Base-by-base conservation (phyloP, 805 yeast species). In the Candida bentonensis region DNA sequence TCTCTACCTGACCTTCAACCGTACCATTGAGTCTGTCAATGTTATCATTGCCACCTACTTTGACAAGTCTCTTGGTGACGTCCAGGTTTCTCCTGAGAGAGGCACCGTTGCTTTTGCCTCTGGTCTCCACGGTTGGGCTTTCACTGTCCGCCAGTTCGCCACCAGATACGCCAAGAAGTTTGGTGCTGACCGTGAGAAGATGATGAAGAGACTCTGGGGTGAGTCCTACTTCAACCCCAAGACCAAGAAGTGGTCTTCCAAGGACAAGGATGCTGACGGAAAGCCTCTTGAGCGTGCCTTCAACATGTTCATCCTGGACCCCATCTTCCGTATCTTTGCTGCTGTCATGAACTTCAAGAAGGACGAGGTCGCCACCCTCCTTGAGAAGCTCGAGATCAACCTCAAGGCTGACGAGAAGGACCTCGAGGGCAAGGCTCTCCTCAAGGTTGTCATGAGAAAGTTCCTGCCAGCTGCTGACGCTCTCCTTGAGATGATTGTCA, bases 381-480 rank as follows among this genome's bases (percentile, higher is more conserved):
- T 89, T 63, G 89, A 82, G 68, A 92, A 92, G 74, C 85, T 89
- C 67, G 97, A 88, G 69, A 86, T 89, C 64, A 60, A 58, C 77
- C 78, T 89, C 70, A 92, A 92, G 82, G 76, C 81, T 72, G 96
- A 89, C 54, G 98, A 89, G 79, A 87, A 81, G 76, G 97, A 89
- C 60, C 81, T 89, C 62, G 96, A 86, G 77, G 98, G 96, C 76
- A 89, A 89, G 81, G 95, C 96, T 61, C 79, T 89, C 63, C 80
- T 89, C 70, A 89, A 89, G 85, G 82, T 86, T 64, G 96, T 88
- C 68, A 92, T 89, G 97, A 86, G 94, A 78, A 89, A 92, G 77
- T 89, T 92, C 89, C 80, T 89, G 75, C 98, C 98, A 73, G 97
- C 97, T 71, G 97, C 98, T 63, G 97, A 89, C 68, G 98, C 98